Conservation (phyloP, 2,329 filamentous ascomycete genomes). For the Ceratocystis destructans region DNA sequence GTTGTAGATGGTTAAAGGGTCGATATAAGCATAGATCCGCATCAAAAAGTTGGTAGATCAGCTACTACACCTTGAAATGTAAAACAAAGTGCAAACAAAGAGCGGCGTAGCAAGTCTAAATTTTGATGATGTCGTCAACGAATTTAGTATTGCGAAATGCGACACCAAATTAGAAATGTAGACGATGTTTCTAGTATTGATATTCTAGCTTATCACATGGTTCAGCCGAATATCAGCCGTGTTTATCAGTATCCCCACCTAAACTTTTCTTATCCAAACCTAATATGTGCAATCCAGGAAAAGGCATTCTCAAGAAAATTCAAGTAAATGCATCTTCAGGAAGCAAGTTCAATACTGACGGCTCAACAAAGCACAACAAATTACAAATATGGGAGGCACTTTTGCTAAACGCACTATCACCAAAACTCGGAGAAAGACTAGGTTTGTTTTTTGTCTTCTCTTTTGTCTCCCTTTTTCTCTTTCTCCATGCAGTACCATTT, state of each 20-base stretch:
- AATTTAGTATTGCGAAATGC: neutral
- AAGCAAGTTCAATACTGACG: neutral
- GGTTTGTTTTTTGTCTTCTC: slow-evolving; percentile 32
- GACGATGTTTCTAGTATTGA: neutral
- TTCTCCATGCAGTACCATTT: neutral
- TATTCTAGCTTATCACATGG: neutral
- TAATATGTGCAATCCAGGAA: neutral
- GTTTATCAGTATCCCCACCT: slow-evolving; percentile 1
- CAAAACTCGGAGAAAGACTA: slow-evolving; percentile 60
- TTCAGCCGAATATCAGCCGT: slow-evolving; percentile 7
- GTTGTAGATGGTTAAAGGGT: no score
- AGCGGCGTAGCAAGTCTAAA: no score
- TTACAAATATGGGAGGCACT: slow-evolving; percentile 48
- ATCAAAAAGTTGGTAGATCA: neutral
- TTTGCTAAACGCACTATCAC: slow-evolving; percentile 51
- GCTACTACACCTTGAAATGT: neutral
- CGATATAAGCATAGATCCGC: no score
- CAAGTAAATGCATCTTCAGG: neutral
- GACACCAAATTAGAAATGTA: neutral
- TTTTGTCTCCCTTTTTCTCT: neutral
- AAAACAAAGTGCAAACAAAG: neutral
- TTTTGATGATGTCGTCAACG: no score
- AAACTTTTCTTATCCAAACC: slow-evolving; percentile 6
- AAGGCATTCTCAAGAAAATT: neutral
- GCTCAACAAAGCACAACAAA: neutral